Base-by-base conservation (phyloP, 2,329 filamentous ascomycete genomes). In the Beauveria brongniartii region DNA sequence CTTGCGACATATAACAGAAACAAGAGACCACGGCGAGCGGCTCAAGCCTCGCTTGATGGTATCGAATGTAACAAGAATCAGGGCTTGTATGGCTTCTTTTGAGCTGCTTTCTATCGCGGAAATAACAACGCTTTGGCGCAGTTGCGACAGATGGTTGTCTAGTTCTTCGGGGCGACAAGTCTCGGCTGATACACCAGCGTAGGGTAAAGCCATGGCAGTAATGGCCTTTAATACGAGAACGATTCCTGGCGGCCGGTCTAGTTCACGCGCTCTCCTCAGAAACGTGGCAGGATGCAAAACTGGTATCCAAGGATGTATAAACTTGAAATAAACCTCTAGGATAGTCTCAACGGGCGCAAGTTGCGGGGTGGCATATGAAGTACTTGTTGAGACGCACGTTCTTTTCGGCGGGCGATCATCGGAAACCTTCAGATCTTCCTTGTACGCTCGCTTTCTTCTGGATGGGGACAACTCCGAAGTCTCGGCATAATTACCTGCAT, bases 231-330 rank as follows among this genome's bases (percentile, higher is more conserved):
- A n/a, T 12, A 63, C 50, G 7, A 62, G 43, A 6, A 34, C 34
- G 6, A 62, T 40, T 5, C 60, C 55, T 18, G 18, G 22, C 2
- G 34, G 18, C 10, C 56, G 34, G 2, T 59, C 34, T 1, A 48
- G 16, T 2, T 63, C 62, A 5, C 55, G 60, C 6, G 61, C 52
- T 34, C 56, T 56, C 20, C 28, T 22, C 3, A 56, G 37, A 24
- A 63, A 63, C 9, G 60, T 60, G 10, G 55, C 24, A 1, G 60
- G 47, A 46, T 69, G 67, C 4, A 69, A 10, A 43, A 69, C 67
- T 2, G 67, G 67, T 28, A 75, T 75, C 71, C 73, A 77, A 1
- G 74, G 74, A 55, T 77, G 75, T 1, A 77, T 68, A 2, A 67
- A 61, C 1, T 62, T 59, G 47, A 77, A 75, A 62, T 76, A 76